A percentile compares a stretch with the other conserved stretches of the same genome.
These are phyloP conservation scores for Pseudogymnoascus sp. DNA, from an alignment of 2,329 filamentous ascomycete species.

Conservation along the genomic window DNA sequence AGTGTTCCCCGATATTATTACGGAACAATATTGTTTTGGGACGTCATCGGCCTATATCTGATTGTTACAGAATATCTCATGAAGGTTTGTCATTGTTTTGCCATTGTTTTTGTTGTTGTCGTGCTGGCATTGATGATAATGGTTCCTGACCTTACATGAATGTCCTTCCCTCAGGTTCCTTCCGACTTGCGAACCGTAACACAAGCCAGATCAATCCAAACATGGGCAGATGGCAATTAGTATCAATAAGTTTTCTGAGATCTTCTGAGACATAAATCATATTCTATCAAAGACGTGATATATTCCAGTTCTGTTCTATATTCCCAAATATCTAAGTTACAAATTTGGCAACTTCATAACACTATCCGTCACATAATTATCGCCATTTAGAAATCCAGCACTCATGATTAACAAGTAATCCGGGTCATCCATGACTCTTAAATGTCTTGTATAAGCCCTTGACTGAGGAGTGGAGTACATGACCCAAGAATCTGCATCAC, in stretches of 20 bases:
- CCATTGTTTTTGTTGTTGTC: too few relatives aligned
- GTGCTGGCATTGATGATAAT: too few relatives aligned
- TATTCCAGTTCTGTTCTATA: neutral
- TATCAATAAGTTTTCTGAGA: neutral
- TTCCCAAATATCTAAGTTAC: neutral
- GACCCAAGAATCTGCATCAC: slow-evolving; percentile 11
- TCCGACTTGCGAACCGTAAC: neutral
- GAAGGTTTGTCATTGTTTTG: too few relatives aligned
- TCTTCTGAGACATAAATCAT: neutral
- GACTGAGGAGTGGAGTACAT: slow-evolving; percentile 10
- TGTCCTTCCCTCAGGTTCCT: neutral
- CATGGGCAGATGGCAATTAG: too few relatives aligned
- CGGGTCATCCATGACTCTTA: slow-evolving; percentile 12
- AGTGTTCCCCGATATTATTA: neutral
- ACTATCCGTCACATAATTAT: slow-evolving; percentile 13
- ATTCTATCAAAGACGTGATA: neutral
- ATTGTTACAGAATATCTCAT: too few relatives aligned
- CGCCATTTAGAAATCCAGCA: slow-evolving; percentile 6
- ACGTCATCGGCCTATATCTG: neutral
- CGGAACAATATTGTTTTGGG: neutral
- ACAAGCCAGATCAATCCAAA: neutral
- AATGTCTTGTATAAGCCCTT: slow-evolving; percentile 11
- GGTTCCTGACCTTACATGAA: too few relatives aligned
- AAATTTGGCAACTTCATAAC: slow-evolving; percentile 12
- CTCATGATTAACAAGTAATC: slow-evolving; percentile 13